Percentiles rank a stretch among this genome's conserved stretches.
Evolutionary conservation across 345 rosid genomes (phyloP).

Genomic region (Nasturtium officinale): DNA sequence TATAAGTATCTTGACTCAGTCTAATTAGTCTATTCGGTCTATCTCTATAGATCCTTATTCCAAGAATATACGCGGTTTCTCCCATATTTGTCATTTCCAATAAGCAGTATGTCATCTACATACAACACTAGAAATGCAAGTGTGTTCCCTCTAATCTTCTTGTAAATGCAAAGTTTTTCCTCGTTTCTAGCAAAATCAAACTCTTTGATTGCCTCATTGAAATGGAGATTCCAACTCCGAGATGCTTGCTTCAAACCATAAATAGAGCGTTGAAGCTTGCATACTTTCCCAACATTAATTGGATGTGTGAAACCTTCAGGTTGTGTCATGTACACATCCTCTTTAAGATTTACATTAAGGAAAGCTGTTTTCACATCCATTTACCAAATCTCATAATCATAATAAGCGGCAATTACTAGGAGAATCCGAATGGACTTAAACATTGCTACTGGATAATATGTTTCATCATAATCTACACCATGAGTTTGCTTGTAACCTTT

Average conservation of each 20-base stretch:
- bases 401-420: neutral
- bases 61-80: neutral
- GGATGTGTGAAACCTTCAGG: neutral
- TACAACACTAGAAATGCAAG: neutral
- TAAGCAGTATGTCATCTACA: neutral
- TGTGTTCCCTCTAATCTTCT: neutral
- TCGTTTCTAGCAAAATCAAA: neutral
- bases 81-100: neutral
- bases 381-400: slow-evolving; percentile 15
- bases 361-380: slow-evolving; percentile 21
- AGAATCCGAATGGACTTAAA: slow-evolving; percentile 4
- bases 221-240: neutral
- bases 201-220: neutral
- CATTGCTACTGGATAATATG: neutral
- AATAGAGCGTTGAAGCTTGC: neutral
- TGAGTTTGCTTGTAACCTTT: neutral
- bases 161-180: neutral
- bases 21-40: too few species aligned
- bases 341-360: neutral
- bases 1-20: too few species aligned
- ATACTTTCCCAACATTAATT: neutral
- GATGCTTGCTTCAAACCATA: neutral
- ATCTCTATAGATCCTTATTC: too few species aligned
- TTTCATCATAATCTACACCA: neutral
- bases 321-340: slow-evolving; percentile 15